Percentiles rank a stretch among this genome's conserved stretches.
phyloP scores from a whole-genome alignment of 257 asterid species.

The Ilex asprella region DNA sequence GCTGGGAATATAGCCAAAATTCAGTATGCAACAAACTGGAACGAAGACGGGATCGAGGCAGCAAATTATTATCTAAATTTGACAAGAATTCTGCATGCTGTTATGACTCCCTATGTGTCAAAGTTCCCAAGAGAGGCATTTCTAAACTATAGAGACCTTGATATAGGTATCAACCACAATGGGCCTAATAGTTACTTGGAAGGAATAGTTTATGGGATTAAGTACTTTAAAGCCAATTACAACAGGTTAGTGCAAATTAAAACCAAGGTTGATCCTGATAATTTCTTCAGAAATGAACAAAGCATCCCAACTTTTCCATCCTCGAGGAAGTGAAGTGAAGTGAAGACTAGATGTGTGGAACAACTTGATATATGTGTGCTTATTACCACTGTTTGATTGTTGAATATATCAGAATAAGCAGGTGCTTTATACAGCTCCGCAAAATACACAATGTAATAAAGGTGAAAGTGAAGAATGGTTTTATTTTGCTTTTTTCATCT shows the following conservation, averaged over 20 bases:
- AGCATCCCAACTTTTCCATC: slow-evolving; percentile 34
- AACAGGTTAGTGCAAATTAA: slow-evolving; percentile 37
- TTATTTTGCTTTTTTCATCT: too few relatives aligned
- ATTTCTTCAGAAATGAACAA: slow-evolving; percentile 37
- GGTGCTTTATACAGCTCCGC: too few relatives aligned
- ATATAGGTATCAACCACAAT: slow-evolving; percentile 26
- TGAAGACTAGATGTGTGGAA: too few relatives aligned
- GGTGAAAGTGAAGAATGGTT: too few relatives aligned
- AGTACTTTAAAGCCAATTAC: slow-evolving; percentile 33
- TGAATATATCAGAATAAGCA: too few relatives aligned
- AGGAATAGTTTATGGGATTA: slow-evolving; percentile 36
- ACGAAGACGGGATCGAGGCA: slow-evolving; percentile 28
- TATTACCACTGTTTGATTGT: too few relatives aligned
- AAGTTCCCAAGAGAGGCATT: slow-evolving; percentile 32
- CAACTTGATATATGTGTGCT: too few relatives aligned
- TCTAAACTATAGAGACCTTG: slow-evolving; percentile 40
- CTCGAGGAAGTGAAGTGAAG: not conserved
- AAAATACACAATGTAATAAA: too few relatives aligned
- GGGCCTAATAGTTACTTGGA: slow-evolving; percentile 26
- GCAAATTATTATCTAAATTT: slow-evolving; percentile 14
- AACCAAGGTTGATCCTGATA: slow-evolving; percentile 19
- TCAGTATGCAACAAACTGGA: slow-evolving; percentile 40
- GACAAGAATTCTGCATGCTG: slow-evolving; percentile 19
- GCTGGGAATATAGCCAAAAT: slow-evolving; percentile 39
- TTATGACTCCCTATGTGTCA: slow-evolving; percentile 43